phyloP scores from a whole-genome alignment of 2,329 filamentous ascomycete genomes.

The Penicillium sp. region DNA sequence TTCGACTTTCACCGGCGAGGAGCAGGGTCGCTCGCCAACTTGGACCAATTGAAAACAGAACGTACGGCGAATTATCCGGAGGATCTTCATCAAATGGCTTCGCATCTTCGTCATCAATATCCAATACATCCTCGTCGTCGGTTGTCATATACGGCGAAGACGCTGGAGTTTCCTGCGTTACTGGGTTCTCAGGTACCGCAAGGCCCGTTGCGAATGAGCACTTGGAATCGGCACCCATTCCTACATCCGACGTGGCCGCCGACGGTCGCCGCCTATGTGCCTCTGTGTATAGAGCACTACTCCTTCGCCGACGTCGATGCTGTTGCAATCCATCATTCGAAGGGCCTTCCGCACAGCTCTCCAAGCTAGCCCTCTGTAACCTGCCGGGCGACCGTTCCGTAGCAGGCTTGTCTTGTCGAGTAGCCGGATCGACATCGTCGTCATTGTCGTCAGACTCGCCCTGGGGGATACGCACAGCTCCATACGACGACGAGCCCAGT shows the following conservation, averaged over 20 bases:
- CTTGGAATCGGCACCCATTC: constrained; percentile 42
- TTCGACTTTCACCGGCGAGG: neutral
- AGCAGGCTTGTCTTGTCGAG: constrained; percentile 1
- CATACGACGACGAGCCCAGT: constrained; percentile 67
- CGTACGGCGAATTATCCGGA: constrained; percentile 42
- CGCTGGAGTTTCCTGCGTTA: constrained; percentile 32
- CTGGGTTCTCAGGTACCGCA: constrained; percentile 34
- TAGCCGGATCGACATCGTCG: constrained; percentile 30
- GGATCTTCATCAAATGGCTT: constrained; percentile 41
- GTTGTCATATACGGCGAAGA: constrained; percentile 32
- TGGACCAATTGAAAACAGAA: neutral
- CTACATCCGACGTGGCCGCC: constrained; percentile 39
- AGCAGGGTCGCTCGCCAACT: neutral
- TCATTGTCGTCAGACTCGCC: constrained; percentile 36
- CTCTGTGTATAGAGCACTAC: constrained; percentile 22
- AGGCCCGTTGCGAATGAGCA: constrained; percentile 40
- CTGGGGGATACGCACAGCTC: constrained; percentile 57
- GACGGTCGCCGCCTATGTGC: constrained; percentile 33
- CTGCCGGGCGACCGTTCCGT: neutral
- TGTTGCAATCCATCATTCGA: constrained; percentile 19
- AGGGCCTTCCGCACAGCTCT: constrained; percentile 24
- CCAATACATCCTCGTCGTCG: constrained; percentile 30
- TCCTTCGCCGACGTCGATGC: constrained; percentile 22
- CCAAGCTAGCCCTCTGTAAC: constrained; percentile 19
- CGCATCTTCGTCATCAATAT: constrained; percentile 43